Evolutionary conservation across 2,329 filamentous ascomycete genomes (phyloP), one percentile per base, ranked within the genome.

Genomic region (Ophiobolus disseminans): DNA sequence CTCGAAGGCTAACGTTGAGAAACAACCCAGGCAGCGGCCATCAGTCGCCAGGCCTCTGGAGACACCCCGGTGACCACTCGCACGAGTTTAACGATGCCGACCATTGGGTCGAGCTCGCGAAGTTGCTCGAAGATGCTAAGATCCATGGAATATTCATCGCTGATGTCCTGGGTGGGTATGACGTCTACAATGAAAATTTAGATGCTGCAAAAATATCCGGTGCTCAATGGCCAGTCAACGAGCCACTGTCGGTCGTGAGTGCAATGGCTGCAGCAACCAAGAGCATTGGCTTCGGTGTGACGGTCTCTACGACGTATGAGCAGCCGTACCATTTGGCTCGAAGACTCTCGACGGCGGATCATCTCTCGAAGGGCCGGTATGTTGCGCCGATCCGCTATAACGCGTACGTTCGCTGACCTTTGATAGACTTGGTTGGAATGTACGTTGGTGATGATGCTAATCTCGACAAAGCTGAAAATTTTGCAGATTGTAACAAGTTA

Each of bases 201-300:
- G 78, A 81, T 3, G 81, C 86, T 0, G 83, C 85, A 0, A 80
- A 87, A 39, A 67, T 78, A 1, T 82, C 84, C 0, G 86, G 84
- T 1, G 84, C 86, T 0, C 86, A 89, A 68, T 89, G 84, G 80
- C 86, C 86, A 0, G 83, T 88, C n/a, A 88, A 87, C 50, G 86
- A 89, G 64, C 86, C 86, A 0, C 63, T 89, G 1, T 79, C 81
- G 1, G 78, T 85, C 2, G 76, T 89, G 0, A 78, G 85, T 2
- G 85, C 86, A 2, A 87, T 89, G 85, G 86, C 86, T 1, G 85
- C 86, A 1, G 86, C 77, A 0, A 89, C 86, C 0, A 80, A 82
- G 55, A 87, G 78, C 48, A 80, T 90, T n/a, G 83, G 83, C 0
- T 89, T 89, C 51, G 86, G 86, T 0, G 83, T 89, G 1, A 89